Evolutionary conservation across 1,284 basidiomycete species (phyloP).

Genomic region (Boletus semigastroideus): DNA sequence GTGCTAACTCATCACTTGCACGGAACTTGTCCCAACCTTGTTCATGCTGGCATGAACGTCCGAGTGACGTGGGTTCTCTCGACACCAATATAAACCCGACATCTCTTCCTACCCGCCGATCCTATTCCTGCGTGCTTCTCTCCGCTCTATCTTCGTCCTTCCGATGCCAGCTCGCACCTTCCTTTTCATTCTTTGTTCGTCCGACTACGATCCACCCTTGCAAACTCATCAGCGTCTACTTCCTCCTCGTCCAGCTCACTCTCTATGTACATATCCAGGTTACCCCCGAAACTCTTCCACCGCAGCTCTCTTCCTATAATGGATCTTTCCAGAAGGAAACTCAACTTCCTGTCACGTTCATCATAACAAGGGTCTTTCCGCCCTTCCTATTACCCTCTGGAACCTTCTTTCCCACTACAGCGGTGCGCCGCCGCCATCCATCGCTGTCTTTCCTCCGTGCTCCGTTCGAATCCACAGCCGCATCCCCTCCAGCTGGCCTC

Average conservation of each 20-base stretch:
- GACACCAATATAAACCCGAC: background rate
- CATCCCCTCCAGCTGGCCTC: background rate
- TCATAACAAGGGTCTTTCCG: constrained; percentile 9
- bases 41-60: background rate
- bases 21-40: background rate
- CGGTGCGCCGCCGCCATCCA: constrained; percentile 8
- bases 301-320: constrained; percentile 9
- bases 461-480: constrained; percentile 8
- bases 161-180: background rate
- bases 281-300: background rate
- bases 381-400: background rate
- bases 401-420: constrained; percentile 13
- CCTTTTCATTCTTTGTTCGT: background rate
- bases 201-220: background rate
- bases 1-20: background rate
- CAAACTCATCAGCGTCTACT: background rate
- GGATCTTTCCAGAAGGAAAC: constrained; percentile 2
- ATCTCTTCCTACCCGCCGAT: constrained; percentile 13
- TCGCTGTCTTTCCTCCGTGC: constrained; percentile 1
- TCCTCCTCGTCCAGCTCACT: background rate
- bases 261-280: background rate
- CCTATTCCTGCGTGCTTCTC: constrained; percentile 6
- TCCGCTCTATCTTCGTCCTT: constrained; percentile 2
- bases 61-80: constrained; percentile 5
- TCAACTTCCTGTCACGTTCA: constrained; percentile 3